Percentiles rank a stretch among this genome's conserved stretches.
Conservation (phyloP, 2,329 filamentous ascomycete genomes). For the Hypoxylon sp. region DNA sequence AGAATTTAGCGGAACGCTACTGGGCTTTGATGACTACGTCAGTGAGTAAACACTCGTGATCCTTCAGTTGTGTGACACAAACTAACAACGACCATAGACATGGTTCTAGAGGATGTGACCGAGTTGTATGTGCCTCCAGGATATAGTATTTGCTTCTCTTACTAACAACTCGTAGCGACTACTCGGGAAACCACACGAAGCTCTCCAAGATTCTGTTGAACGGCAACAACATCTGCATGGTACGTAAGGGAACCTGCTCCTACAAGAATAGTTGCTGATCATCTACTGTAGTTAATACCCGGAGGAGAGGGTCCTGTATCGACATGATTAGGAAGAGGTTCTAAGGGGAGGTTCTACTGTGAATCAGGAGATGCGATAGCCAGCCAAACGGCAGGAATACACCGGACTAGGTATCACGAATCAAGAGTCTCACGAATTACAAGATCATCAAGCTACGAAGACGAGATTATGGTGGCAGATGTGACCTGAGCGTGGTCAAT, state of each 20-base stretch:
- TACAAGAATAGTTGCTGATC: constrained; percentile 2
- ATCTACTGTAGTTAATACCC: constrained; percentile 74
- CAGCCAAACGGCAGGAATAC: neutral
- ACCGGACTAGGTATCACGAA: constrained; percentile 1
- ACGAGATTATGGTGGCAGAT: neutral
- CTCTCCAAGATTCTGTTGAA: constrained; percentile 95
- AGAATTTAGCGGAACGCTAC: constrained; percentile 96
- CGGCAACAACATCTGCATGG: constrained; percentile 99
- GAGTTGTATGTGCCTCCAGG: constrained; percentile 78
- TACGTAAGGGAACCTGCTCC: constrained; percentile 60
- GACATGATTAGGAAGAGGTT: constrained; percentile 44
- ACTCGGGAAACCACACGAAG: constrained; percentile 88
- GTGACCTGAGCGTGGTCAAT: constrained; percentile 13
- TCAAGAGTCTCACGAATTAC: constrained; percentile 11
- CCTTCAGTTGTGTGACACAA: neutral
- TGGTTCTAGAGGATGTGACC: constrained; percentile 97
- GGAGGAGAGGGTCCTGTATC: constrained; percentile 78
- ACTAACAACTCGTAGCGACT: constrained; percentile 76
- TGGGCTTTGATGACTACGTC: constrained; percentile 99
- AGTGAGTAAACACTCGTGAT: constrained; percentile 76
- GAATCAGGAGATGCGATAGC: neutral
- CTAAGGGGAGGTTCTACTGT: constrained; percentile 2
- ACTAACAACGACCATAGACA: constrained; percentile 72
- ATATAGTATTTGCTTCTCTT: neutral
- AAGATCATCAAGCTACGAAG: constrained; percentile 14